These are phyloP conservation scores for Seiridium cupressi DNA, from an alignment of 2,329 filamentous ascomycete species.

Conservation along the genomic window DNA sequence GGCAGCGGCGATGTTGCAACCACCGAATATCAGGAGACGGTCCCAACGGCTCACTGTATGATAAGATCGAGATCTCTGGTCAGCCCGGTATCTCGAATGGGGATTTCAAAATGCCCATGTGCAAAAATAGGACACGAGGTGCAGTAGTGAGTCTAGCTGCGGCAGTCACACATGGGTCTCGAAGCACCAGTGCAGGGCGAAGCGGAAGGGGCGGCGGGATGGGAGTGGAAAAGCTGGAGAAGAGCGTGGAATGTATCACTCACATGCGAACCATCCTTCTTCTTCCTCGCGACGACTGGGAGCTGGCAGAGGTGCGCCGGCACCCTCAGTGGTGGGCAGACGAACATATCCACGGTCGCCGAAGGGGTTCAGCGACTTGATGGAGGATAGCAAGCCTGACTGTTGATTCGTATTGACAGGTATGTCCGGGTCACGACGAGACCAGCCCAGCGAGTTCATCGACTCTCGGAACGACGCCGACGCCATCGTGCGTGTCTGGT, in stretches of 20 bases:
- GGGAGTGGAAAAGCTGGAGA: conserved; percentile 15
- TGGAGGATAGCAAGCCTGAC: conserved; percentile 73
- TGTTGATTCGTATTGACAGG: conserved; percentile 71
- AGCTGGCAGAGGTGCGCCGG: conserved; percentile 83
- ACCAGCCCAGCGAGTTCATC: conserved; percentile 94
- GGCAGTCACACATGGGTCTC: conserved; percentile 42
- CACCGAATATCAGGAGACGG: conserved; percentile 85
- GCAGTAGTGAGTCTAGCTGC: conserved; percentile 14
- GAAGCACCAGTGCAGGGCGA: conserved; percentile 37
- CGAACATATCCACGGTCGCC: conserved; percentile 82
- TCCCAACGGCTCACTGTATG: conserved; percentile 91
- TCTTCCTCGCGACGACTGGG: conserved; percentile 86
- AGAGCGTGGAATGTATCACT: conserved; percentile 49
- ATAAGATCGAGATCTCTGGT: conserved; percentile 27
- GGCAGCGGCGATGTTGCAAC: conserved; percentile 84
- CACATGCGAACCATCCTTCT: conserved; percentile 92
- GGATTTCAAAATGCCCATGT: conserved; percentile 28
- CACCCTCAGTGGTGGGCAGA: conserved; percentile 79
- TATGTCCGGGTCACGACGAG: conserved; percentile 74
- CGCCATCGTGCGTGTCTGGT: conserved; percentile 58
- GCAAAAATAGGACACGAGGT: conserved; percentile 41
- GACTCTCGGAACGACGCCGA: conserved; percentile 89
- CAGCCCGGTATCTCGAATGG: conserved; percentile 21
- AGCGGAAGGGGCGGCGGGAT: conserved; percentile 25
- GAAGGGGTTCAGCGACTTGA: conserved; percentile 88